These are phyloP conservation scores for Penicillium crustosum DNA, from an alignment of 2,329 filamentous ascomycete genomes.

Conservation along the genomic window DNA sequence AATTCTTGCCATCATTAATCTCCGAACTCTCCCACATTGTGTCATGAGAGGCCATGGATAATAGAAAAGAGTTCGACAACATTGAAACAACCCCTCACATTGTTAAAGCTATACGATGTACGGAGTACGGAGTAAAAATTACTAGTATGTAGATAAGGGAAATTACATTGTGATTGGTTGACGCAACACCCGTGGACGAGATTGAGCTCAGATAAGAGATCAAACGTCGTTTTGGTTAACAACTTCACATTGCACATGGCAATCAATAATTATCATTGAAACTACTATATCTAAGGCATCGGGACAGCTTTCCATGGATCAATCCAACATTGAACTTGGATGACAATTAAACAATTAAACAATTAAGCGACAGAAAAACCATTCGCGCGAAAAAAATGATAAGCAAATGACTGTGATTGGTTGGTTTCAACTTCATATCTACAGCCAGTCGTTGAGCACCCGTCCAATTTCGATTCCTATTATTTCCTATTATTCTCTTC, in stretches of 20 bases:
- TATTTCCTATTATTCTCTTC: constrained; percentile 19
- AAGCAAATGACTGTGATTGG: constrained; percentile 30
- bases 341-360: neutral
- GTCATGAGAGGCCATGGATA: constrained; percentile 4
- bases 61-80: neutral
- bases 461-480: neutral
- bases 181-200: neutral
- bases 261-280: neutral
- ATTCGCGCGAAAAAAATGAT: constrained; percentile 13
- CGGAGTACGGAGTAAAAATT: too few species aligned
- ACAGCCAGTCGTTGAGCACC: constrained; percentile 25
- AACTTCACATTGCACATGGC: neutral
- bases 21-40: neutral
- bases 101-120: neutral
- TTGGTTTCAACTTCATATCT: constrained; percentile 27
- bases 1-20: neutral
- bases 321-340: neutral
- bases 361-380: neutral
- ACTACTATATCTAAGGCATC: neutral
- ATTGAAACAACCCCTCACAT: neutral
- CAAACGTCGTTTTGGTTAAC: neutral
- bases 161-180: constrained; percentile 17
- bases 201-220: constrained; percentile 11
- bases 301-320: neutral
- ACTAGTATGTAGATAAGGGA: constrained; percentile 1